Conservation (phyloP, 139 green algal species). For the Closterium sp. region DNA sequence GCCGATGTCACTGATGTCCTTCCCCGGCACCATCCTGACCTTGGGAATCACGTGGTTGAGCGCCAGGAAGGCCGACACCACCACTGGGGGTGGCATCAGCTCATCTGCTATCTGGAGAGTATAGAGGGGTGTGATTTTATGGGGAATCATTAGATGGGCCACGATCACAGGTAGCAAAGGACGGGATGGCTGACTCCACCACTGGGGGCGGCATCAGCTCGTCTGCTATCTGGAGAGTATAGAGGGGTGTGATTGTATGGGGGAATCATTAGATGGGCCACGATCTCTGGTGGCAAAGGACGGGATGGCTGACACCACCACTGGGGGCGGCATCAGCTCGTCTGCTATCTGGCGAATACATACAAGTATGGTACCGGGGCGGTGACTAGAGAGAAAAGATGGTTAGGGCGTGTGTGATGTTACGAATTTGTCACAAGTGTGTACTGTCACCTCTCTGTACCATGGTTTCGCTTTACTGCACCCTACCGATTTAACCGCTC, state of each 20-base stretch:
- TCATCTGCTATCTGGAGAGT: constrained; percentile 7
- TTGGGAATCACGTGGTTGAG: constrained; percentile 8
- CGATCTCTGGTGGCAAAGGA: too few relatives aligned
- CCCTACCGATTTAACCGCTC: too few relatives aligned
- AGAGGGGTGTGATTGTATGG: too few relatives aligned
- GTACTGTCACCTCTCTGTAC: too few relatives aligned
- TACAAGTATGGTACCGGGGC: too few relatives aligned
- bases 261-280: too few relatives aligned
- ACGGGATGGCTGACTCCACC: background rate
- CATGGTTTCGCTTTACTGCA: too few relatives aligned
- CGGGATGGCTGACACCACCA: background rate
- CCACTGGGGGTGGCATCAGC: background rate
- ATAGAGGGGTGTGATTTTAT: background rate
- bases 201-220: background rate
- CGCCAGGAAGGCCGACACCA: background rate
- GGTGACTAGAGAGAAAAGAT: too few relatives aligned
- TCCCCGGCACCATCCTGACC: constrained; percentile 20
- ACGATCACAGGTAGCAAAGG: too few relatives aligned
- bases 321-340: background rate
- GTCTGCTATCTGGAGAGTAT: background rate
- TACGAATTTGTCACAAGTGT: too few relatives aligned
- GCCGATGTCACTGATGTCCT: constrained; percentile 34
- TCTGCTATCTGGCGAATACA: constrained; percentile 5
- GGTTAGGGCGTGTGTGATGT: too few relatives aligned
- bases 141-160: too few relatives aligned